Evolutionary conservation across 2,329 filamentous ascomycete species (phyloP).

Genomic region (Calonectria hongkongensis): DNA sequence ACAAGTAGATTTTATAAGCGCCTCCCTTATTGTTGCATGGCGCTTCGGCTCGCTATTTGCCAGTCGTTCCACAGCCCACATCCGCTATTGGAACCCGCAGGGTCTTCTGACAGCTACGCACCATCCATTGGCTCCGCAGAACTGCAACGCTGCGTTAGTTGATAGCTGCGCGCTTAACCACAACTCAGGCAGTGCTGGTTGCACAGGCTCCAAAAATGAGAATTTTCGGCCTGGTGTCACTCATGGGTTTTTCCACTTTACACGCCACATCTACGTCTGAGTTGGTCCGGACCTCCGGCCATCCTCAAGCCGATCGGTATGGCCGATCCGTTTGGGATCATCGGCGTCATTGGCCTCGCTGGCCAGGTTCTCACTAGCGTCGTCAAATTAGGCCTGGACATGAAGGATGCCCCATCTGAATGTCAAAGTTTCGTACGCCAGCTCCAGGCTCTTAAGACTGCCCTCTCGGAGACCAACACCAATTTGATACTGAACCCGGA

Average conservation of each 20-base stretch:
- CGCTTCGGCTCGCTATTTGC: neutral
- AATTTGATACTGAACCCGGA: conserved; percentile 18
- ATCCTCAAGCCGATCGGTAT: neutral
- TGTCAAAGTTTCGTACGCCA: conserved; percentile 18
- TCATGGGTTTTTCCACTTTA: conserved; percentile 4
- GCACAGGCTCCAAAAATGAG: conserved; percentile 6
- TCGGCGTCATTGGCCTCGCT: conserved; percentile 24
- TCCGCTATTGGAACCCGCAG: neutral
- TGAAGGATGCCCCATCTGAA: conserved; percentile 25
- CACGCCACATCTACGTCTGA: neutral
- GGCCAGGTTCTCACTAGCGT: conserved; percentile 8
- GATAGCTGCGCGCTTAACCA: conserved; percentile 21
- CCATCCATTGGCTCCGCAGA: conserved; percentile 1
- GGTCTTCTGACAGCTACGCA: neutral
- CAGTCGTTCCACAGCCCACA: neutral
- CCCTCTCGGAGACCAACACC: conserved; percentile 30
- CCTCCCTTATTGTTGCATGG: neutral
- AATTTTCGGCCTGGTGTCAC: neutral
- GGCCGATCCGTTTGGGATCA: conserved; percentile 31
- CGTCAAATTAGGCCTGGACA: conserved; percentile 11
- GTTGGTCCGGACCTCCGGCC: neutral
- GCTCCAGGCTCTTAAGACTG: conserved; percentile 35
- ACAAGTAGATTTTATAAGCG: neutral
- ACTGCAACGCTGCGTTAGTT: conserved; percentile 22
- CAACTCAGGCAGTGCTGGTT: conserved; percentile 8